phyloP scores from a whole-genome alignment of 176 grass and related monocot species.

The Olyra latifolia region DNA sequence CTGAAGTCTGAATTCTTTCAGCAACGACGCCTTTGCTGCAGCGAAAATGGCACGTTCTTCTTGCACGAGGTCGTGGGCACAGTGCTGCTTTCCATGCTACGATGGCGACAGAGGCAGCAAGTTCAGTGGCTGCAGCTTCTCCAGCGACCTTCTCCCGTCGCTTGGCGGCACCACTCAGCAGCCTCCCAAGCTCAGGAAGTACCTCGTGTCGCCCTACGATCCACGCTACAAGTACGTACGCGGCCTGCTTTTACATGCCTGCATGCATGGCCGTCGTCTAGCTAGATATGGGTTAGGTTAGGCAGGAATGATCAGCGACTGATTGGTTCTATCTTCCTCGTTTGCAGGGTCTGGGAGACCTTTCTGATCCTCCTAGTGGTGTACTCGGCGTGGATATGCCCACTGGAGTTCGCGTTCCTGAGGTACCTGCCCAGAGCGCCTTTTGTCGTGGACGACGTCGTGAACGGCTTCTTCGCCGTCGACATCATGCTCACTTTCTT shows the following conservation, averaged over 20 bases:
- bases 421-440: slow-evolving; percentile 60
- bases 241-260: too few species aligned
- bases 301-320: neutral
- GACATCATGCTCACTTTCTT: slow-evolving; percentile 81
- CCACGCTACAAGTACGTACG: slow-evolving; percentile 60
- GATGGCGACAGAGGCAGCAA: slow-evolving; percentile 1
- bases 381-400: slow-evolving; percentile 87
- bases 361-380: slow-evolving; percentile 69
- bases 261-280: neutral
- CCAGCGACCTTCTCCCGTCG: slow-evolving; percentile 52
- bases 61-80: slow-evolving; percentile 2
- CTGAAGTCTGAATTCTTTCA: neutral
- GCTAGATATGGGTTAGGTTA: neutral
- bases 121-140: slow-evolving; percentile 17
- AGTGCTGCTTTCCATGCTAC: slow-evolving; percentile 13
- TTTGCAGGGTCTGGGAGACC: slow-evolving; percentile 63
- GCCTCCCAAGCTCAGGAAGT: slow-evolving; percentile 37
- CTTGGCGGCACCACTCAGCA: slow-evolving; percentile 38
- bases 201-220: slow-evolving; percentile 51
- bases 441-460: slow-evolving; percentile 59
- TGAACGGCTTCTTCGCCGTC: slow-evolving; percentile 62
- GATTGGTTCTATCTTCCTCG: too few species aligned
- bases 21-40: neutral
- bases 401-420: slow-evolving; percentile 75
- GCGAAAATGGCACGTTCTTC: slow-evolving; percentile 38